These are phyloP conservation scores for Penicillium verrucosum DNA, from an alignment of 2,329 filamentous ascomycete genomes.

Conservation along the genomic window DNA sequence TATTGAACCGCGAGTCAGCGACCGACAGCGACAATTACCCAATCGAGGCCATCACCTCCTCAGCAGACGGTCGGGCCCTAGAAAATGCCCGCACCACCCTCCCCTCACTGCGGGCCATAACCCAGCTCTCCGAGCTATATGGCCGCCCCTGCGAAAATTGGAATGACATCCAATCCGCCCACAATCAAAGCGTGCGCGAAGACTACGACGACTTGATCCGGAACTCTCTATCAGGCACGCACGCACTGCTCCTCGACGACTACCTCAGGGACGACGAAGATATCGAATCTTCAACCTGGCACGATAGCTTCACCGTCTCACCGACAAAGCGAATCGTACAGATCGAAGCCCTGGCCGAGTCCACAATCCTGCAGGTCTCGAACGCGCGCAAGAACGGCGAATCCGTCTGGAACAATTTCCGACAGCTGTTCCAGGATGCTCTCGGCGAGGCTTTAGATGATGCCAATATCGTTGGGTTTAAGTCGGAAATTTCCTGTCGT, in stretches of 20 bases:
- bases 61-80: conserved; percentile 68
- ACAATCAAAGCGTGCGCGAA: conserved; percentile 46
- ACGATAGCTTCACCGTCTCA: conserved; percentile 62
- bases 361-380: conserved; percentile 54
- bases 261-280: conserved; percentile 56
- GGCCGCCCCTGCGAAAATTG: conserved; percentile 60
- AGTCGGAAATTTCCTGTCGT: conserved; percentile 78
- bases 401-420: conserved; percentile 26
- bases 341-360: conserved; percentile 69
- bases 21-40: conserved; percentile 40
- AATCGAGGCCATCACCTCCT: conserved; percentile 65
- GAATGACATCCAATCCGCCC: conserved; percentile 52
- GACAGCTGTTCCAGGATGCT: conserved; percentile 30
- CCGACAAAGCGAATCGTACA: conserved; percentile 71
- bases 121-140: conserved; percentile 65
- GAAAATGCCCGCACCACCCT: conserved; percentile 60
- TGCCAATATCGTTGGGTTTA: conserved; percentile 71
- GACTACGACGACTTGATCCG: conserved; percentile 58
- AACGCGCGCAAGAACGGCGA: conserved; percentile 34
- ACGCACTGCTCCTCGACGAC: conserved; percentile 75
- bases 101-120: conserved; percentile 66
- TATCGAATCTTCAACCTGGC: conserved; percentile 61
- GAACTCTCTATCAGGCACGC: conserved; percentile 67
- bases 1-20: conserved; percentile 36
- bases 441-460: conserved; percentile 61